Evolutionary conservation across 768 basidiomycete genomes (phyloP).

Genomic region (Termitomyces sp.): DNA sequence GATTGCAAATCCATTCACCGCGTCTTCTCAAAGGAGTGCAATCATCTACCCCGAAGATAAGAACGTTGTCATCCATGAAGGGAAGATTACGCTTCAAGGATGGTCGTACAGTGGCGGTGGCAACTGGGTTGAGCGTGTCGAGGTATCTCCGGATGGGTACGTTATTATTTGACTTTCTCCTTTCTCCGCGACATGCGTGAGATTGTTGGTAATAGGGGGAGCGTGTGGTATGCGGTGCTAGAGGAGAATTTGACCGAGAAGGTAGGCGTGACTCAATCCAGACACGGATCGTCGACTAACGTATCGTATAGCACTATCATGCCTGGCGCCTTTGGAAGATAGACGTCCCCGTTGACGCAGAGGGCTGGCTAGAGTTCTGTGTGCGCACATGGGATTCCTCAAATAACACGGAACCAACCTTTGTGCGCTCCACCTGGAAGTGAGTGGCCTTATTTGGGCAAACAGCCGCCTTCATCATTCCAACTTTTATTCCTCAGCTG

Average conservation of each 20-base stretch:
- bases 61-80: conserved; percentile 41
- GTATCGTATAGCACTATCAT: conserved; percentile 36
- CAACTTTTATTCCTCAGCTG: conserved; percentile 25
- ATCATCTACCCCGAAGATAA: conserved; percentile 40
- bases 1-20: neutral
- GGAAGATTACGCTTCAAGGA: conserved; percentile 35
- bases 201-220: conserved; percentile 26
- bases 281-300: neutral
- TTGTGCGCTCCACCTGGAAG: conserved; percentile 52
- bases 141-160: conserved; percentile 44
- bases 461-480: neutral
- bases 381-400: conserved; percentile 54
- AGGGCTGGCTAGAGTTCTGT: conserved; percentile 53
- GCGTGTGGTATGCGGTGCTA: conserved; percentile 44
- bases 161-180: conserved; percentile 4
- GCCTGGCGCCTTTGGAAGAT: conserved; percentile 52
- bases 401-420: conserved; percentile 52
- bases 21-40: conserved; percentile 32
- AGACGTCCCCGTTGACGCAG: conserved; percentile 44
- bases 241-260: conserved; percentile 44
- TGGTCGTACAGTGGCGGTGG: conserved; percentile 44
- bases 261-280: conserved; percentile 14
- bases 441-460: conserved; percentile 18
- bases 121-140: conserved; percentile 53
- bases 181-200: neutral